Percentiles rank a stretch among this genome's conserved stretches.
Evolutionary conservation across 306 rosid species (phyloP).

Genomic region (Mimosa pudica): DNA sequence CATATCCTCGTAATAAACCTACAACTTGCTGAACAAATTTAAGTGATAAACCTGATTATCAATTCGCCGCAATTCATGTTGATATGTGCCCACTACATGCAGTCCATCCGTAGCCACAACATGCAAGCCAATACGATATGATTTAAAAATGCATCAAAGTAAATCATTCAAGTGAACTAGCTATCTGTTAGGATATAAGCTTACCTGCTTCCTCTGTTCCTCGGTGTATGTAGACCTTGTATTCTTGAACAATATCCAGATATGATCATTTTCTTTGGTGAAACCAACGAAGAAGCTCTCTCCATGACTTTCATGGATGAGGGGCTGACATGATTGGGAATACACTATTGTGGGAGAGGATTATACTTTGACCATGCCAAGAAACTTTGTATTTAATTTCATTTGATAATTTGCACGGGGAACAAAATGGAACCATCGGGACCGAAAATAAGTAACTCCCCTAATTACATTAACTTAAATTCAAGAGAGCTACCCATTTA

Average conservation of each 20-base stretch:
- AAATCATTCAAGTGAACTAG: constrained; percentile 18
- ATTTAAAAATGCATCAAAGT: constrained; percentile 32
- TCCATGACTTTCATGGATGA: neutral
- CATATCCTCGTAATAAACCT: too few species aligned
- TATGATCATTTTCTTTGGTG: constrained; percentile 24
- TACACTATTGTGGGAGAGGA: neutral
- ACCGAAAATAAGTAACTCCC: too few species aligned
- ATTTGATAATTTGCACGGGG: constrained; percentile 76
- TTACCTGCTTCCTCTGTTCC: constrained; percentile 88
- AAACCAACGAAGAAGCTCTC: neutral
- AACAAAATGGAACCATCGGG: constrained; percentile 37
- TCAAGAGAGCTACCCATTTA: too few species aligned
- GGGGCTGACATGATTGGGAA: neutral
- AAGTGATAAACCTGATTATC: constrained; percentile 81
- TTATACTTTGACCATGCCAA: neutral
- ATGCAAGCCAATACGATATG: constrained; percentile 45
- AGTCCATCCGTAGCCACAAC: constrained; percentile 96
- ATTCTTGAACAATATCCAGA: constrained; percentile 78
- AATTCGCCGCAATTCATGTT: constrained; percentile 91
- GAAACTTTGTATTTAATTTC: constrained; percentile 50
- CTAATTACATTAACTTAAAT: too few species aligned
- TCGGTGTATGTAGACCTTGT: constrained; percentile 82
- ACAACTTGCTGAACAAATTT: too few species aligned
- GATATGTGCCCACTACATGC: constrained; percentile 93
- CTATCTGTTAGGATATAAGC: constrained; percentile 24